Evolutionary conservation across 1,284 basidiomycete genomes (phyloP), one percentile per base, ranked within the genome.

Genomic region (Spongispora temasekensis): DNA sequence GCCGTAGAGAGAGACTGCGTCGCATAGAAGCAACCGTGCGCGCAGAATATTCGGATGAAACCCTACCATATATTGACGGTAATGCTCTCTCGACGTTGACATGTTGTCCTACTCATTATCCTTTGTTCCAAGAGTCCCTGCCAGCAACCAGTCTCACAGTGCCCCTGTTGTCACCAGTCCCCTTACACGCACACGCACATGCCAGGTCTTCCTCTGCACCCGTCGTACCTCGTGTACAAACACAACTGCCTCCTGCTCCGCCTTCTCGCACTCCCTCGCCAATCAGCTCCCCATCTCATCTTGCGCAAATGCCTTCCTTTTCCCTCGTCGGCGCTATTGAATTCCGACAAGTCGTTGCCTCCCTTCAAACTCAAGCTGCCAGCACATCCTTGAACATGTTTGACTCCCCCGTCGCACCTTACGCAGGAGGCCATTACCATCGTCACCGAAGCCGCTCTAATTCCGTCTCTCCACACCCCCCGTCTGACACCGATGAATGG

Each of bases 291-390:
- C 67, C 79, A 7, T 69, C 79, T 9, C 76, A 76, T 34, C 64
- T 77, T 23, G 70, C 75, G 9, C 83, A 85, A 61, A 83, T 93
- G 76, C 90, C 90, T 2, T 91, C 90, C 1, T 94, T 95, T 75
- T 97, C 95, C 7, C 83, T 98, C 2, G 85, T 97, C 3, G 93
- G 95, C 10, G 95, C 96, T 1, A 85, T 98, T 56, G 96, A 98
- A 74, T 98, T 98, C 75, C 83, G 94, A 30, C 90, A 95, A 62
- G 91, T 97, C 17, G 90, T 98, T 17, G 83, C 90, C 19, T 90
- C 90, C 1, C 80, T 98, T 10, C 84, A 88, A 59, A 80, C 82
- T 55, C 82, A 90, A 65, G 86, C 89, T 1, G 78, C 87, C 0
- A 77, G 79, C 0, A 76, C 82, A 0, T 80, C 85, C 2, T 76